These are phyloP conservation scores for Russula abietina DNA, from an alignment of 768 basidiomycete genomes.

Conservation along the genomic window DNA sequence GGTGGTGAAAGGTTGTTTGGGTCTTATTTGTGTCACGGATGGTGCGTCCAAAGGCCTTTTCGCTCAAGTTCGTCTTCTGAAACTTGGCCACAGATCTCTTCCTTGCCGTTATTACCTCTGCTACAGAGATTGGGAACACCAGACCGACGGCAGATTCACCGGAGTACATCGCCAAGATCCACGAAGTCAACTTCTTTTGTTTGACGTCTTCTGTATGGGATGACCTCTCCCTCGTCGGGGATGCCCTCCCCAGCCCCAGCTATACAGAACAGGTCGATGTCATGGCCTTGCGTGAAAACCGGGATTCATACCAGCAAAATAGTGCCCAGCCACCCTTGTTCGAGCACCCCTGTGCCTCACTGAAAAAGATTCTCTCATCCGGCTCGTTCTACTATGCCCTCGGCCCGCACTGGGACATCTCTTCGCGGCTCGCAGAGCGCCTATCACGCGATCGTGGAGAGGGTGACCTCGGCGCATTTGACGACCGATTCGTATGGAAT, in stretches of 20 bases:
- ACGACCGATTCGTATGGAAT: conserved; percentile 93
- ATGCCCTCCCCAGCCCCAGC: conserved; percentile 52
- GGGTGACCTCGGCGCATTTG: conserved; percentile 55
- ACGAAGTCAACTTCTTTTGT: conserved; percentile 86
- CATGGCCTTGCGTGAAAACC: conserved; percentile 35
- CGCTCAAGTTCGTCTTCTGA: neutral
- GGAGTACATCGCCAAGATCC: conserved; percentile 74
- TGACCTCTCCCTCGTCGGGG: conserved; percentile 49
- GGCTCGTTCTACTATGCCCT: conserved; percentile 92
- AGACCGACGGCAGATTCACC: conserved; percentile 50
- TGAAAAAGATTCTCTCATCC: conserved; percentile 85
- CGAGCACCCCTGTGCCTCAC: conserved; percentile 86
- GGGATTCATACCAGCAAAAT: conserved; percentile 42
- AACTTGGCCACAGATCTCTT: conserved; percentile 58
- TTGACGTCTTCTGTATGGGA: conserved; percentile 84
- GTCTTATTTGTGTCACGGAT: conserved; percentile 67
- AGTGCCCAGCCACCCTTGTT: conserved; percentile 43
- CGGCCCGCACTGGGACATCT: conserved; percentile 83
- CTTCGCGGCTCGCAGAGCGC: conserved; percentile 70
- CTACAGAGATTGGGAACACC: conserved; percentile 69
- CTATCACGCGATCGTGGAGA: conserved; percentile 45
- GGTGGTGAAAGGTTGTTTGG: conserved; percentile 76
- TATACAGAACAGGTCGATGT: conserved; percentile 47
- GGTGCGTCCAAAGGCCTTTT: conserved; percentile 37
- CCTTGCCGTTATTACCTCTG: conserved; percentile 71